Percentiles rank a stretch among this genome's conserved stretches.
Evolutionary conservation across 1,284 basidiomycete species (phyloP).

Genomic region (Taiwanofungus camphoratus): DNA sequence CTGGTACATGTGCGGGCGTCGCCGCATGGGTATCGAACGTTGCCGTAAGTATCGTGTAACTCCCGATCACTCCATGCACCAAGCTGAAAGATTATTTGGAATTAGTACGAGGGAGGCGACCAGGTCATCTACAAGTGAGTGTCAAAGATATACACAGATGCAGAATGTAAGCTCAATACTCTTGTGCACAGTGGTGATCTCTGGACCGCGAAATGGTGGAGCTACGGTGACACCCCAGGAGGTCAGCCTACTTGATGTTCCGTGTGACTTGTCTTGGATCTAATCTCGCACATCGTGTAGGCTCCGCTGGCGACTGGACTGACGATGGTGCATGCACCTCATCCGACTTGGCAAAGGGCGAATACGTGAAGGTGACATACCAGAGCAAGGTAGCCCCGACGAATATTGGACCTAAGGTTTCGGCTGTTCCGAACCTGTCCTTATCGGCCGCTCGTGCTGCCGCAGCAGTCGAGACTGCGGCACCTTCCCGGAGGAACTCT

Average conservation of each 20-base stretch:
- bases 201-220: conserved; percentile 59
- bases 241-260: conserved; percentile 21
- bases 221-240: conserved; percentile 40
- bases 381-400: conserved; percentile 20
- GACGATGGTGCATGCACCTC: conserved; percentile 33
- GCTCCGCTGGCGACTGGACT: conserved; percentile 33
- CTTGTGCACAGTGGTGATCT: conserved; percentile 34
- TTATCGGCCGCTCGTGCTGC: conserved; percentile 6
- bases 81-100: background rate
- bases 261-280: background rate
- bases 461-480: background rate
- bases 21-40: conserved; percentile 38
- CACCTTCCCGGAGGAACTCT: conserved; percentile 4
- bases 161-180: background rate
- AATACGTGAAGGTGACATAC: conserved; percentile 16
- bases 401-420: conserved; percentile 8
- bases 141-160: background rate
- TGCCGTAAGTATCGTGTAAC: conserved; percentile 33
- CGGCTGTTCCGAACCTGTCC: conserved; percentile 8
- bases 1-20: conserved; percentile 41
- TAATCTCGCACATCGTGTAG: conserved; percentile 9
- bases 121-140: conserved; percentile 36
- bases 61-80: background rate
- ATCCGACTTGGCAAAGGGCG: conserved; percentile 5
- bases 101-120: conserved; percentile 42